Base-by-base conservation (phyloP, 306 rosid genomes). In the Phaseolus lunatus region DNA sequence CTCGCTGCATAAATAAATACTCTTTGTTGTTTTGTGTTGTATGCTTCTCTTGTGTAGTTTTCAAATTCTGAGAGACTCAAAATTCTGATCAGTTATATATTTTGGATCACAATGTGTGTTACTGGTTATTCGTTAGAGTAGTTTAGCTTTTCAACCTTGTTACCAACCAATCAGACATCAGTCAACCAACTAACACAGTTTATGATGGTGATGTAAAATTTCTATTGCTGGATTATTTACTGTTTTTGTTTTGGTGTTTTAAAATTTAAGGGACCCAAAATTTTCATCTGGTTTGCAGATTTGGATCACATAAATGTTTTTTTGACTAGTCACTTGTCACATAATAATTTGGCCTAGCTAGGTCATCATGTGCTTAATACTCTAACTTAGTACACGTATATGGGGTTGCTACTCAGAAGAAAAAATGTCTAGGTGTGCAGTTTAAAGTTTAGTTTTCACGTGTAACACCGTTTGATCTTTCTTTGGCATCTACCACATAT, bases 371-470 rank as follows among this genome's bases (percentile, higher is more conserved):
- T 73, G 79, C 20, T 41, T 57, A 35, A 19, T 7, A 81, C 61
- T 79, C 56, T 76, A 53, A 14, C 47, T 14, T 9, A 22, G 39
- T 59, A 44, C 77, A 71, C 33, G 37, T 75, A 72, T 19, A 22
- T 48, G 19, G 4, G 70, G 47, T 47, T 84, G 69, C 56, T 26
- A 80, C 80, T 70, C 57, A 65, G 62, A 56, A 56, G 22, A 65
- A 5, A 53, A 20, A 20, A 63, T 9, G 26, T 29, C 67, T 58
- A 3, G 23, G 18, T 29, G 61, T 49, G 59, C 20, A 14, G 56
- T 33, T 15, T 70, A 70, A 85, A 75, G 78, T 75, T 11, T 56
- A 44, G 66, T 35, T 67, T 48, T 71, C 86, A 82, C 85, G 72
- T 73, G 86, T 35, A 47, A 64, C 80, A 65, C 10, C 27, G 1